Base-by-base conservation (phyloP, 139 green algal genomes). In the Limnomonas spitsbergensis region DNA sequence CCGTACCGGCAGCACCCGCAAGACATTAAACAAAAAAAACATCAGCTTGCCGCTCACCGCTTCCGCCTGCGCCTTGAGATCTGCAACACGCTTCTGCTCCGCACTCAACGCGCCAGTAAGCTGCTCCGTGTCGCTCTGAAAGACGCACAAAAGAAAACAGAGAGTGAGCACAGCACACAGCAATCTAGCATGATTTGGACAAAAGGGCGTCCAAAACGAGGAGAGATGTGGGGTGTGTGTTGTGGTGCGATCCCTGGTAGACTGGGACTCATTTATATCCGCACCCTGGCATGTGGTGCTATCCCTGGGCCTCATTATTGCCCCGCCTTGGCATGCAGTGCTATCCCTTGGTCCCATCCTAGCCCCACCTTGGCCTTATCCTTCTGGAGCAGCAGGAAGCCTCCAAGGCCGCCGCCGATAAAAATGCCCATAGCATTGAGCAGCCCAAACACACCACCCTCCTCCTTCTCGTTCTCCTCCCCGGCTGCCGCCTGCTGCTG, bases 381-480 rank as follows among this genome's bases (percentile, higher is more conserved):
- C 38, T 75, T 68, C 40, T 82, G 81, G 31, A 86, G 77, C 38
- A 83, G 54, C 77, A 86, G 73, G 54, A 82, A 86, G 20, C 77
- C 81, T 36, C 81, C 81, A 40, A 82, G 82, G 20, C 77, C 81
- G 31, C 81, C 81, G n/a, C 81, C 81, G 9, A 78, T 47, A 27
- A 80, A 31, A 29, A 86, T 80, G 52, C 81, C 81, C 37, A 86
- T 38, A 2, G 40, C 77, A 35, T 80, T 80, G 20, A 86, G 9
- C 14, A 80, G 67, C 2, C 68, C 74, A 2, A 85, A 7, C 47
- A 61, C 14, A 37, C 4, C 70, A 42, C 72, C 38, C 0, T 71
- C 69, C 38, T 78, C 80, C 27, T 75, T 40, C 24, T 75, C 32
- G 2, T 67, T 42, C 27, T 61, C 47, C 47, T 61, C 47, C 47